phyloP scores from a whole-genome alignment of 2,329 filamentous ascomycete genomes.

The Trichocomaceae sp. region DNA sequence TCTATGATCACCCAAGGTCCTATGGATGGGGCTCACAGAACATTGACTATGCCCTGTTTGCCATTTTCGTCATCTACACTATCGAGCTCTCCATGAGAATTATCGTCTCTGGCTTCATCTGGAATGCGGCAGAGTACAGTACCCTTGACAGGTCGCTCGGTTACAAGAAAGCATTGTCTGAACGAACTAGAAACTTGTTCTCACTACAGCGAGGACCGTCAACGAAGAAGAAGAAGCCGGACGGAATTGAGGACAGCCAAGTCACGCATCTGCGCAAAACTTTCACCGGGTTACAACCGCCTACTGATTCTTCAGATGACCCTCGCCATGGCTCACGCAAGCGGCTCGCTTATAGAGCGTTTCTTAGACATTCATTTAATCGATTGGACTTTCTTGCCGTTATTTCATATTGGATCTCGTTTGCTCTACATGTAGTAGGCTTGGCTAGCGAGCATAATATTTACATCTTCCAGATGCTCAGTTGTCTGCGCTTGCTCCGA shows the following conservation, averaged over 20 bases:
- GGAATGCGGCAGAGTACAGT: slow-evolving; percentile 88
- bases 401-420: slow-evolving; percentile 90
- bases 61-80: slow-evolving; percentile 82
- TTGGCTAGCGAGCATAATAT: slow-evolving; percentile 65
- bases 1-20: slow-evolving; percentile 57
- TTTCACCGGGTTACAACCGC: slow-evolving; percentile 67
- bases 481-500: slow-evolving; percentile 84
- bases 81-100: slow-evolving; percentile 75
- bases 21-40: slow-evolving; percentile 55
- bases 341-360: slow-evolving; percentile 82
- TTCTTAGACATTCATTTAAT: slow-evolving; percentile 92
- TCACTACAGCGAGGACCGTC: slow-evolving; percentile 71
- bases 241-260: slow-evolving; percentile 32
- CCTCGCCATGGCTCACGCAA: slow-evolving; percentile 70
- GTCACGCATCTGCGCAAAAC: slow-evolving; percentile 60
- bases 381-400: slow-evolving; percentile 91
- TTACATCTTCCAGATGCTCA: slow-evolving; percentile 93
- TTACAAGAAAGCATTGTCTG: slow-evolving; percentile 63
- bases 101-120: slow-evolving; percentile 85
- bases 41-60: slow-evolving; percentile 75
- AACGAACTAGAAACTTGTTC: slow-evolving; percentile 73
- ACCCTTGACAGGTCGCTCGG: slow-evolving; percentile 75
- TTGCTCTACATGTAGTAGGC: slow-evolving; percentile 63
- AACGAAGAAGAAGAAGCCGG: slow-evolving; percentile 47
- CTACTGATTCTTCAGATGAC: slow-evolving; percentile 55